Conservation (phyloP, 148 eudicot genomes). For the Pharnaceum exiguum region DNA sequence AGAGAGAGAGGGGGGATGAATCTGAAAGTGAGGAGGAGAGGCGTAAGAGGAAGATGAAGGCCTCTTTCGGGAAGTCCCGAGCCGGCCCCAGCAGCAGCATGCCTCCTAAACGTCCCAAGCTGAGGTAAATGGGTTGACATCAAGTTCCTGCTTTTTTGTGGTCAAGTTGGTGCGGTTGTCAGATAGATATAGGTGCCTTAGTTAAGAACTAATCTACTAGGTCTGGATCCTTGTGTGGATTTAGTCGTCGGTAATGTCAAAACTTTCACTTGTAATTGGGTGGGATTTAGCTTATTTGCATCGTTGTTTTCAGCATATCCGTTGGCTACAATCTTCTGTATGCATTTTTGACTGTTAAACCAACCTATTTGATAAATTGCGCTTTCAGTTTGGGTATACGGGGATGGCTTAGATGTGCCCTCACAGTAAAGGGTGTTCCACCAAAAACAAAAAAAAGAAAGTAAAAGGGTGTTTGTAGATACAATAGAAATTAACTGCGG, state of each 20-base stretch:
- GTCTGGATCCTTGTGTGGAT: slow-evolving; percentile 9
- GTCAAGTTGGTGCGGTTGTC: slow-evolving; percentile 13
- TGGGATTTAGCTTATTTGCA: too few species aligned
- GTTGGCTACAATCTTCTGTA: too few species aligned
- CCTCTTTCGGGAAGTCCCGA: slow-evolving; percentile 63
- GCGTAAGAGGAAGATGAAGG: slow-evolving; percentile 73
- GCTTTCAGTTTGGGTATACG: too few species aligned
- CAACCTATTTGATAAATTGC: too few species aligned
- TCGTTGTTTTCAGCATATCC: too few species aligned
- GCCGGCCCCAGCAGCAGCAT: slow-evolving; percentile 42
- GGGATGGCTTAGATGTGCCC: too few species aligned
- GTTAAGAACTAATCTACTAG: slow-evolving; percentile 6
- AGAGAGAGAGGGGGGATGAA: slow-evolving; percentile 74
- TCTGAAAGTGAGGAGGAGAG: slow-evolving; percentile 94
- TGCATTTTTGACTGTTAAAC: too few species aligned
- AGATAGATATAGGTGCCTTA: slow-evolving; percentile 24
- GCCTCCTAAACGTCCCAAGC: slow-evolving; percentile 54
- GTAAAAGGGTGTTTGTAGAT: too few species aligned
- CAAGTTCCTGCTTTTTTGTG: slow-evolving; percentile 18
- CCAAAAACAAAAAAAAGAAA: too few species aligned
- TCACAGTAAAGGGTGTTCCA: too few species aligned
- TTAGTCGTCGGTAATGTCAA: neutral
- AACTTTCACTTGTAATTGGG: too few species aligned
- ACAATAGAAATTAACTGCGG: too few species aligned
- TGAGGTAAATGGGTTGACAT: slow-evolving; percentile 35